Evolutionary conservation across 495 filamentous ascomycete genomes (phyloP), one percentile per base, ranked within the genome.

Genomic region (Acidomyces sp.): DNA sequence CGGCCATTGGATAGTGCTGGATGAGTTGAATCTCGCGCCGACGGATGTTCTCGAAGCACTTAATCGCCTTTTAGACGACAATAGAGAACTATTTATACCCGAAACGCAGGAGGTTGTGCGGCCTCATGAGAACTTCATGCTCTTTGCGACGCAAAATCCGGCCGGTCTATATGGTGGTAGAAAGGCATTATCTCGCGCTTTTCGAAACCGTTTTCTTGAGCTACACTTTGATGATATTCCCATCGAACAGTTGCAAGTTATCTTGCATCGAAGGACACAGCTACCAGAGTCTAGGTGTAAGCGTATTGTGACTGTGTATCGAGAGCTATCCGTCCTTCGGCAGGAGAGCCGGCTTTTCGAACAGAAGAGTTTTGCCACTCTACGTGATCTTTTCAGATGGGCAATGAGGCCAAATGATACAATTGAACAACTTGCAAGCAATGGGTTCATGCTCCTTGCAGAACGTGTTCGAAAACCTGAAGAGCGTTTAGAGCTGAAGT

Each of bases 131-230:
- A 85, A 92, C 55, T 99, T 99, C 62, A 93, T 96, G 78, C 70
- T 99, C 0, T 99, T 96, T 50, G 92, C 92, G n/a, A 99, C 92
- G 0, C 92, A 99, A 52, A 99, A 99, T 49, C 92, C 92, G 2
- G 80, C 92, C 13, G 92, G 92, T 17, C 62, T 96, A 4, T 99
- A 99, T 55, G 92, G 92, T 43, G 92, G 92, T 16, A 70, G 92
- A 45, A 99, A 99, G 54, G 73, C 81, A 4, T 65, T 99, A 3
- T 95, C 88, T 10, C 75, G 92, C 6, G 92, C 92, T 2, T 96
- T 99, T 60, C 74, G 90, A 40, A 99, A 96, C 58, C 74, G 92
- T 50, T 99, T 99, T 58, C 72, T 99, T 12, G 92, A 99, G 55
- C 66, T 99, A 3, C 92, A 99, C 57, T 96, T 94, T 45, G 90